phyloP scores from a whole-genome alignment of 2,329 filamentous ascomycete species.

The Aspergillus sp. region DNA sequence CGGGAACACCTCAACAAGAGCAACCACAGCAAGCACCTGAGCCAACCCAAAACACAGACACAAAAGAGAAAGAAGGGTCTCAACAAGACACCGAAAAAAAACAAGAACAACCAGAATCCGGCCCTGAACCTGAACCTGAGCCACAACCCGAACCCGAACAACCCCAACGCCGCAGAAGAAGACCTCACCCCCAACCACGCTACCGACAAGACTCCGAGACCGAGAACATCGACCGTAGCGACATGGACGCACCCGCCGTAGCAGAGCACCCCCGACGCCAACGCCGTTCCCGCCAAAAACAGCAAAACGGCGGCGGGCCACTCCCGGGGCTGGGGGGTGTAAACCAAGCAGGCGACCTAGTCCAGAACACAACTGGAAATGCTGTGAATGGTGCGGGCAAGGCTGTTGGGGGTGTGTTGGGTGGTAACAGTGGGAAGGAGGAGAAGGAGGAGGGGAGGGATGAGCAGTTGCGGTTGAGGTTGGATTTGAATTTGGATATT shows the following conservation, averaged over 20 bases:
- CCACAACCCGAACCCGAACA: conserved; percentile 32
- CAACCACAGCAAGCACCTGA: conserved; percentile 20
- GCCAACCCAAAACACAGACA: conserved; percentile 21
- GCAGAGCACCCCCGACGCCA: conserved; percentile 46
- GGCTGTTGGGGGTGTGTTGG: conserved; percentile 33
- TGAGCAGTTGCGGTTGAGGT: conserved; percentile 62
- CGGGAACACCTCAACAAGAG: conserved; percentile 6
- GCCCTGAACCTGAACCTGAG: conserved; percentile 23
- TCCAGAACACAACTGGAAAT: conserved; percentile 42
- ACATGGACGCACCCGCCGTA: conserved; percentile 40
- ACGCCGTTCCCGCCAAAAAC: conserved; percentile 44
- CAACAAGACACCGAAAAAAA: conserved; percentile 37
- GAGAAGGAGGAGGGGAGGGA: conserved; percentile 45
- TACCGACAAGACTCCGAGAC: conserved; percentile 38
- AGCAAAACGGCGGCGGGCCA: conserved; percentile 33
- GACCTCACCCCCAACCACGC: conserved; percentile 10
- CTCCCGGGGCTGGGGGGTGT: conserved; percentile 48
- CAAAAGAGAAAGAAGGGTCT: conserved; percentile 6
- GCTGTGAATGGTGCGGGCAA: conserved; percentile 41
- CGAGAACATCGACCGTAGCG: conserved; percentile 49
- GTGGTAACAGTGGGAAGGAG: conserved; percentile 30
- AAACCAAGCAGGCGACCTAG: conserved; percentile 52
- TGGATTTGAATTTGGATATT: conserved; percentile 74
- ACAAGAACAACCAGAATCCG: conserved; percentile 30
- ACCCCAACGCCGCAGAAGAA: conserved; percentile 24